Base-by-base conservation (phyloP, 1,284 basidiomycete species). In the Polyporus tsugae region DNA sequence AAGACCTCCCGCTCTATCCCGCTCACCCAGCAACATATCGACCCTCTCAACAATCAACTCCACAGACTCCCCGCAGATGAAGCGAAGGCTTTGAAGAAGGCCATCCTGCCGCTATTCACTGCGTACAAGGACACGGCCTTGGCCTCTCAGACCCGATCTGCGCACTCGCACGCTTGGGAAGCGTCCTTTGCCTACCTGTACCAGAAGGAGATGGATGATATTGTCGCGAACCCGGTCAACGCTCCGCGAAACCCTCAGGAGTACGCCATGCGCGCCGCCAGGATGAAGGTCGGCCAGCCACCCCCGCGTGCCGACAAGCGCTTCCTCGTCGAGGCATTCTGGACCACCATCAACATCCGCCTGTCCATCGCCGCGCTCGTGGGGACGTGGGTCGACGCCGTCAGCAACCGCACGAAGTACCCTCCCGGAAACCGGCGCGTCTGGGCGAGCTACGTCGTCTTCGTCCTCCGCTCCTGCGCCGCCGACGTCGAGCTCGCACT, bases 271-370 rank as follows among this genome's bases (percentile, higher is more conserved):
- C 78, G 79, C 3, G 77, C 82, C 58, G 87, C 87, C 4, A 82
- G 78, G 58, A 78, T 82, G 69, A 81, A 83, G 49, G 79, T 87
- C n/a, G 88, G 88, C 0, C 84, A 86, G 66, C 83, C 85, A 0
- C 84, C 82, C 36, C 89, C 88, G 15, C 80, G 80, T 6, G 86
- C 86, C 0, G 87, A 89, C 76, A 82, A 81, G 57, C 82, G 86
- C n/a, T 88, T 85, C 77, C 74, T 82, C 29, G 82, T 88, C 13
- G 88, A 89, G 74, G 86, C 86, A 0, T 83, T 88, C 71, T 85
- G 84, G 82, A 67, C 78, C 1, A 80, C 83, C 6, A 75, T 89
- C 63, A 77, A 83, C 15, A 74, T 87, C 17, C 83, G 87, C 0
- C 80, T 86, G 70, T 76, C 76, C 11, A 74, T 86, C 35, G 81